These are phyloP conservation scores for Auricularia sp. DNA, from an alignment of 768 basidiomycete species.

Conservation along the genomic window DNA sequence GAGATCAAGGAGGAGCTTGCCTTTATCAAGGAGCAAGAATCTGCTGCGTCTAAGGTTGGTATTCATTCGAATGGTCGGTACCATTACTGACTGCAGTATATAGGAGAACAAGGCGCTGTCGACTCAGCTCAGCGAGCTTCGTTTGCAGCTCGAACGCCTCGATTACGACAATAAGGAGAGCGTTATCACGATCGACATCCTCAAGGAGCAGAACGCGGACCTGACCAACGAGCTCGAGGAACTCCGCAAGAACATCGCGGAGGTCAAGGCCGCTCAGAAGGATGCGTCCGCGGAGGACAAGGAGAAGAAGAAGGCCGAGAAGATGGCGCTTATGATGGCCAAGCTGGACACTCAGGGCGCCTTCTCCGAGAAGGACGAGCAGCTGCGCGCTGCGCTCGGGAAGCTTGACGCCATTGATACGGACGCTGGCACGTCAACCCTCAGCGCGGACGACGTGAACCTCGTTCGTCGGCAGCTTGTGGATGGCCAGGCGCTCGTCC, in stretches of 20 bases:
- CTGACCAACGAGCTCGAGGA: conserved; percentile 83
- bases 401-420: conserved; percentile 80
- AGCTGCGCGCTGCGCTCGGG: conserved; percentile 70
- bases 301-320: conserved; percentile 98
- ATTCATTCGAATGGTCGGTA: conserved; percentile 29
- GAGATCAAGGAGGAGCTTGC: conserved; percentile 83
- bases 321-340: conserved; percentile 99
- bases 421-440: conserved; percentile 38
- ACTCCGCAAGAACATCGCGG: conserved; percentile 65
- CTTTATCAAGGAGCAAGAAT: conserved; percentile 88
- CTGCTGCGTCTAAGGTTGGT: conserved; percentile 46
- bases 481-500: conserved; percentile 76
- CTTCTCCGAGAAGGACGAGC: conserved; percentile 92
- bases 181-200: conserved; percentile 82
- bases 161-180: conserved; percentile 96
- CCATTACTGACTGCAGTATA: neutral
- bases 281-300: conserved; percentile 89
- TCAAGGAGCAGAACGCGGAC: conserved; percentile 90
- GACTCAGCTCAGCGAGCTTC: conserved; percentile 83
- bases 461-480: conserved; percentile 79
- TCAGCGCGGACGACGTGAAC: conserved; percentile 69
- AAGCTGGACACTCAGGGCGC: conserved; percentile 94
- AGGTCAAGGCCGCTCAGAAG: conserved; percentile 72
- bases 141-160: conserved; percentile 81
- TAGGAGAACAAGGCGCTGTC: conserved; percentile 91